These are phyloP conservation scores for Mycena filopes DNA, from an alignment of 768 basidiomycete genomes.

Conservation along the genomic window DNA sequence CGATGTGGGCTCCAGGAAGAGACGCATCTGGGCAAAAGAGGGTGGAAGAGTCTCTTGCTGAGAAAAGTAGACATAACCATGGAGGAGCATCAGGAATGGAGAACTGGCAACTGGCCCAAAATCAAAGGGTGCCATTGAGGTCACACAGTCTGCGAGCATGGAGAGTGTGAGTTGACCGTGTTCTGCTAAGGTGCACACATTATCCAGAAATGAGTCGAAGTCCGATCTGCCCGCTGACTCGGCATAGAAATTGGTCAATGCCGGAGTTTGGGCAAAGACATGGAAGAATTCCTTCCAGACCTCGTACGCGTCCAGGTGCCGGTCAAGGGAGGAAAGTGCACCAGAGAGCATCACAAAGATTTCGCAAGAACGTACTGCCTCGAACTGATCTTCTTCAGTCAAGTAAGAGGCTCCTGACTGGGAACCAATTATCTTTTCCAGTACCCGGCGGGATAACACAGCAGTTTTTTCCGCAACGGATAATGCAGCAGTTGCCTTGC, in stretches of 20 bases:
- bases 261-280: not conserved
- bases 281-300: not conserved
- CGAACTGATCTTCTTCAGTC: not conserved
- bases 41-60: not conserved
- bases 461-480: conserved; percentile 3
- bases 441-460: not conserved
- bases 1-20: conserved; percentile 4
- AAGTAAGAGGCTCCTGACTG: not conserved
- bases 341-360: not conserved
- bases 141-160: conserved; percentile 6
- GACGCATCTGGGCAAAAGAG: not conserved
- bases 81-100: conserved; percentile 9
- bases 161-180: not conserved
- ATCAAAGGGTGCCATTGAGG: not conserved
- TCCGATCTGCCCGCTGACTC: not conserved
- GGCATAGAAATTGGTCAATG: not conserved
- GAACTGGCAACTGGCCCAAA: no score
- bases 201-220: conserved; percentile 6
- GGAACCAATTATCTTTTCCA: not conserved
- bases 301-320: conserved; percentile 8
- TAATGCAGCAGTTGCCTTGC: not conserved
- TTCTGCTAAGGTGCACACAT: conserved; percentile 8
- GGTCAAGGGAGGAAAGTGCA: not conserved
- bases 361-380: not conserved
- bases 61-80: not conserved